Percentiles rank a stretch among this genome's conserved stretches.
Evolutionary conservation across 352 stramenopile genomes (phyloP).

Genomic region (Elongisporangium undulatum): DNA sequence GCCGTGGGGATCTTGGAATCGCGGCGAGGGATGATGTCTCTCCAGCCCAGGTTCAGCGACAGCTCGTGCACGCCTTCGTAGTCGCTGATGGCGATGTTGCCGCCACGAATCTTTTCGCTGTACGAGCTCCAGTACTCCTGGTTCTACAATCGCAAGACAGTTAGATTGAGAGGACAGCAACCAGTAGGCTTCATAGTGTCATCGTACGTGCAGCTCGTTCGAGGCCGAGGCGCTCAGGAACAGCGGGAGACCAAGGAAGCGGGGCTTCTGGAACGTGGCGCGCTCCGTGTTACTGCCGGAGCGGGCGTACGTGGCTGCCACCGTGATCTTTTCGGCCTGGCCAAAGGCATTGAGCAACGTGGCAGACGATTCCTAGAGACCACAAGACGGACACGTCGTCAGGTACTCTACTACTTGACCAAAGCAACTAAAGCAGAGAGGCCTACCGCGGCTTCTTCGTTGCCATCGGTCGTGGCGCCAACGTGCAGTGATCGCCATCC

Average conservation of each 20-base stretch:
- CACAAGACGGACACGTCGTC: not conserved
- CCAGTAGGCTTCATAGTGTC: not conserved
- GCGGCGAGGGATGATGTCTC: constrained; percentile 82
- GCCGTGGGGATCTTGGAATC: constrained; percentile 83
- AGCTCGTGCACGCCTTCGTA: constrained; percentile 84
- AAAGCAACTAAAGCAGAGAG: not conserved
- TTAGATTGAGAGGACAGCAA: constrained; percentile 1
- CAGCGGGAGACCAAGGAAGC: constrained; percentile 77
- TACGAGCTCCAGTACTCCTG: constrained; percentile 87
- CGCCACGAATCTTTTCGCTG: constrained; percentile 83
- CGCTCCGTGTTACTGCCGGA: constrained; percentile 85
- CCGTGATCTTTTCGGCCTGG: constrained; percentile 78
- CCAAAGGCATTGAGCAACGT: constrained; percentile 83
- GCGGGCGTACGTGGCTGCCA: constrained; percentile 76
- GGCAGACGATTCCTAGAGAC: constrained; percentile 65
- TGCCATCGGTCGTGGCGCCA: constrained; percentile 79
- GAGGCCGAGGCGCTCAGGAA: constrained; percentile 70
- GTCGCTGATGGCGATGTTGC: constrained; percentile 83
- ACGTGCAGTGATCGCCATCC: constrained; percentile 82
- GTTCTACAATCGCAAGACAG: constrained; percentile 28
- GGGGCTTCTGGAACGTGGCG: constrained; percentile 82
- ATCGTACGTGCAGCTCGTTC: constrained; percentile 77
- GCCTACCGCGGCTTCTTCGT: constrained; percentile 74
- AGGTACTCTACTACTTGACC: constrained; percentile 1
- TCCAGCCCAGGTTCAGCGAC: constrained; percentile 82